Evolutionary conservation across 495 filamentous ascomycete genomes (phyloP).

Genomic region (Lepraria neglecta): DNA sequence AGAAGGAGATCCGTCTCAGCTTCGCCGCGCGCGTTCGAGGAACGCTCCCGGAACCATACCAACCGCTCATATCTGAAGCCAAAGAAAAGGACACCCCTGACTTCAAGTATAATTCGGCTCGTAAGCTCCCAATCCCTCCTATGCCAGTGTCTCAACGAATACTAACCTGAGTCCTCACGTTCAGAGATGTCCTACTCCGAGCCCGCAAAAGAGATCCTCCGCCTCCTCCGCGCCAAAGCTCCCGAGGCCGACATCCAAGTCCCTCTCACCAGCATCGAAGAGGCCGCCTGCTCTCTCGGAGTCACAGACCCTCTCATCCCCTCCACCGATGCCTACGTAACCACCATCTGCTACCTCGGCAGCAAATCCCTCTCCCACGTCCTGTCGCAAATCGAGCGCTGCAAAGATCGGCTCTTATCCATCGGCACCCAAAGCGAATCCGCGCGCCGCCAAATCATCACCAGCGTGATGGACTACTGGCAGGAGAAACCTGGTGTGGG

Average conservation of each 20-base stretch:
- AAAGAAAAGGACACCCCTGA: constrained; percentile 91
- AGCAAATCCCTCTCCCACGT: constrained; percentile 95
- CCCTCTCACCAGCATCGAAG: constrained; percentile 68
- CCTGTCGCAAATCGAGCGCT: constrained; percentile 89
- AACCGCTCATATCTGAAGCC: constrained; percentile 69
- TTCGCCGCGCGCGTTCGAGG: constrained; percentile 95
- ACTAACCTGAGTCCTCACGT: not conserved
- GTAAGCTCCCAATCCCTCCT: constrained; percentile 48
- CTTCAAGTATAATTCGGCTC: constrained; percentile 79
- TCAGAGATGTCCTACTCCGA: constrained; percentile 71
- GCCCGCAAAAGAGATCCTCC: constrained; percentile 72
- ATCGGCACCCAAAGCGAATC: constrained; percentile 64
- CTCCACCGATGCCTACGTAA: constrained; percentile 89
- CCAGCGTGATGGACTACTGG: constrained; percentile 90
- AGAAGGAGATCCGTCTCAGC: constrained; percentile 94
- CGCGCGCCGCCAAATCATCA: constrained; percentile 81
- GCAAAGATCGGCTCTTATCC: constrained; percentile 80
- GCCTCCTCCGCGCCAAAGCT: constrained; percentile 75
- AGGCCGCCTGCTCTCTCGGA: constrained; percentile 58
- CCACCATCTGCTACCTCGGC: constrained; percentile 83
- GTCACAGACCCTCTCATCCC: constrained; percentile 67
- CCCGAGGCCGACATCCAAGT: constrained; percentile 73
- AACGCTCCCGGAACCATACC: constrained; percentile 81
- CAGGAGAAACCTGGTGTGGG: constrained; percentile 85
- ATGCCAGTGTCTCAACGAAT: not conserved